A percentile compares a stretch with the other conserved stretches of the same genome.
Evolutionary conservation across 805 yeast genomes (phyloP).

Genomic region (Ogataea trehalophila): DNA sequence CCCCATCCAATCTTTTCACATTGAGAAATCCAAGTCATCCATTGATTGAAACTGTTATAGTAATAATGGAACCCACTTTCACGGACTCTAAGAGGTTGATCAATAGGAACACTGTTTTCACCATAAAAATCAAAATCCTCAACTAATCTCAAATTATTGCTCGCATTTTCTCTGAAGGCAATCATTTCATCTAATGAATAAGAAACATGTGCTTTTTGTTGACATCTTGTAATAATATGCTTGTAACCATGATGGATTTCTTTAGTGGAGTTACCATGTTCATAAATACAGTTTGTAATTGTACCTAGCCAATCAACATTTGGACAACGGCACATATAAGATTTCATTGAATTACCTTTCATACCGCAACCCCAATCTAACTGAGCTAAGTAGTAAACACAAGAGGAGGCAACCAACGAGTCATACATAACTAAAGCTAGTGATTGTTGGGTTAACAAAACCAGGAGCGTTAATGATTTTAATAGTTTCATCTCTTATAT

Average conservation of each 20-base stretch:
- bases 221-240: conserved; percentile 35
- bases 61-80: conserved; percentile 30
- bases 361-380: conserved; percentile 42
- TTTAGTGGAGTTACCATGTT: conserved; percentile 26
- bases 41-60: conserved; percentile 32
- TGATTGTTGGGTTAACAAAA: background rate
- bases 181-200: conserved; percentile 32
- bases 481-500: background rate
- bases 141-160: conserved; percentile 30
- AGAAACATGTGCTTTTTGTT: conserved; percentile 29
- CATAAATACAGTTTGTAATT: conserved; percentile 37
- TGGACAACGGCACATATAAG: conserved; percentile 37
- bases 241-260: conserved; percentile 35
- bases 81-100: conserved; percentile 32
- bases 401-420: conserved; percentile 36
- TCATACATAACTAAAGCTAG: conserved; percentile 22
- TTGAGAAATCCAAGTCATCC: conserved; percentile 32
- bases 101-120: conserved; percentile 22
- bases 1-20: conserved; percentile 44
- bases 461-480: background rate
- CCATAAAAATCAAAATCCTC: conserved; percentile 2
- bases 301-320: conserved; percentile 42
- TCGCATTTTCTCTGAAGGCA: conserved; percentile 28
- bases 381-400: conserved; percentile 35
- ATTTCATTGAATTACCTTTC: conserved; percentile 28